Percentiles rank a stretch among this genome's conserved stretches.
Conservation (phyloP, 345 rosid species). For the Populus deltoides region DNA sequence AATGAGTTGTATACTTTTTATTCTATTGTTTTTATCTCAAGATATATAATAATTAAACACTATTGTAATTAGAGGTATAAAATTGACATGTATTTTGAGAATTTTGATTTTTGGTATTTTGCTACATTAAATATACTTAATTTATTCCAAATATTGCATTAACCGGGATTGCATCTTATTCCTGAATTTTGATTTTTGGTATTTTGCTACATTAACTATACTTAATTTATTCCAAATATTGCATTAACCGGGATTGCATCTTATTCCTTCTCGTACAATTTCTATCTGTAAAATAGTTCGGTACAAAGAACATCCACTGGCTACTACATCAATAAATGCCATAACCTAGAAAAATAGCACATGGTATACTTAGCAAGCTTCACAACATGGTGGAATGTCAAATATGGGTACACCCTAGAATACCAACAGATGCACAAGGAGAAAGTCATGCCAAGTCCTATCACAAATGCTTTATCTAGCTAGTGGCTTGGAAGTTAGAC, state of each 20-base stretch:
- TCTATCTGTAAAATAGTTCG: neutral
- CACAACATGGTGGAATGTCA: neutral
- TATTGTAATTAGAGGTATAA: too few relatives aligned
- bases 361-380: neutral
- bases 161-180: neutral
- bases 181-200: neutral
- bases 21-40: too few relatives aligned
- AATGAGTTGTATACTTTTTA: too few relatives aligned
- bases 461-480: neutral
- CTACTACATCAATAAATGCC: neutral
- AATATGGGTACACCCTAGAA: neutral
- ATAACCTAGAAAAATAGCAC: neutral
- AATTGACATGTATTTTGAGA: too few relatives aligned
- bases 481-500: slow-evolving; percentile 1
- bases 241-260: neutral
- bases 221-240: too few relatives aligned
- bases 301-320: neutral
- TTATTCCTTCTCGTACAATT: neutral
- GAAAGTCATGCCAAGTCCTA: slow-evolving; percentile 22
- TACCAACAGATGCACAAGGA: slow-evolving; percentile 11
- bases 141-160: neutral
- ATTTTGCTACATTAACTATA: neutral
- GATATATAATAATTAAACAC: too few relatives aligned
- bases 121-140: neutral
- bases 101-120: neutral